phyloP scores from a whole-genome alignment of 2,329 filamentous ascomycete species.

The Macrophomina phaseolina region DNA sequence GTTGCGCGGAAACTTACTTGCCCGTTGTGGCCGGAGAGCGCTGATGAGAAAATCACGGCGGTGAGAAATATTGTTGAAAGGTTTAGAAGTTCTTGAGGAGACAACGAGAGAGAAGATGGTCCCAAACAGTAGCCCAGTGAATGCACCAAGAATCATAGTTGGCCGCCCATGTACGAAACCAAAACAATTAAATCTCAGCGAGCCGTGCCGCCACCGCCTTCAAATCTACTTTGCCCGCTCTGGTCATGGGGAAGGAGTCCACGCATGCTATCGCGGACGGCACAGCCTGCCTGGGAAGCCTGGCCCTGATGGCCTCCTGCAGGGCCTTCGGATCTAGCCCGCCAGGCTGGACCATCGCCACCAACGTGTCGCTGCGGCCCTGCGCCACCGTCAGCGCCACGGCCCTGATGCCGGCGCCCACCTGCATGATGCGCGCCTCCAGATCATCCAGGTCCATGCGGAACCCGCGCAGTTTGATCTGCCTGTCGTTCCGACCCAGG shows the following conservation, averaged over 20 bases:
- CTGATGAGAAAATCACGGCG: too few species aligned
- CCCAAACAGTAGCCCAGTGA: too few species aligned
- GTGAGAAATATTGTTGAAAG: too few species aligned
- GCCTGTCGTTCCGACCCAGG: conserved; percentile 50
- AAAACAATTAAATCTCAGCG: too few species aligned
- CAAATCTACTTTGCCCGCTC: conserved; percentile 43
- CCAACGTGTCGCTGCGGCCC: conserved; percentile 34
- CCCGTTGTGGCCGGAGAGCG: too few species aligned
- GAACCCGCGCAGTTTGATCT: conserved; percentile 47
- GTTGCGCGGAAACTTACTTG: too few species aligned
- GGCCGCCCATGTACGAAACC: too few species aligned
- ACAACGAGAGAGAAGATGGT: too few species aligned
- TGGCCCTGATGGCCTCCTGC: conserved; percentile 14
- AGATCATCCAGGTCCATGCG: conserved; percentile 51
- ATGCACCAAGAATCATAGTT: too few species aligned
- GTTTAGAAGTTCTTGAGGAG: too few species aligned
- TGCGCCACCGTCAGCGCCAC: conserved; percentile 35
- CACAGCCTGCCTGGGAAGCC: conserved; percentile 31
- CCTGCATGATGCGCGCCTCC: conserved; percentile 38
- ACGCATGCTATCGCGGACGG: conserved; percentile 36
- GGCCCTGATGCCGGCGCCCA: conserved; percentile 26
- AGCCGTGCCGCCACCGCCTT: conserved; percentile 33
- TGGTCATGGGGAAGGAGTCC: conserved; percentile 39
- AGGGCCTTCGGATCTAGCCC: conserved; percentile 28
- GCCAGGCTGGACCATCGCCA: conserved; percentile 38